phyloP scores from a whole-genome alignment of 176 grass and related monocot genomes.

The Phoenix roebelenii region DNA sequence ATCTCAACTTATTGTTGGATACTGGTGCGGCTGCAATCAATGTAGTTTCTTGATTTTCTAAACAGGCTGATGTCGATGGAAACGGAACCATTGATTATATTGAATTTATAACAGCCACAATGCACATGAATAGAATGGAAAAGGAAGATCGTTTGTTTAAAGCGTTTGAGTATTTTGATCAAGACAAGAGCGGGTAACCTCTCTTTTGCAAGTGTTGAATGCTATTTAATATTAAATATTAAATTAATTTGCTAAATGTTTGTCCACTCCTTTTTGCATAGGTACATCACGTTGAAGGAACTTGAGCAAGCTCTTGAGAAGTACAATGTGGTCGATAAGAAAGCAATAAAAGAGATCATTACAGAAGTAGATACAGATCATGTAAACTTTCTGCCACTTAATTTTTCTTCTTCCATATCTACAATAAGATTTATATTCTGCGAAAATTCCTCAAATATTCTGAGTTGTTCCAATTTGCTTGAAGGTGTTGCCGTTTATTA shows the following conservation, averaged over 20 bases:
- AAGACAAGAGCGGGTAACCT: slow-evolving; percentile 17
- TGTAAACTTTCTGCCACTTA: neutral
- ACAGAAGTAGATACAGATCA: slow-evolving; percentile 13
- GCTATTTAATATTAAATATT: neutral
- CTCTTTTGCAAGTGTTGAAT: neutral
- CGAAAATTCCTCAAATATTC: too few species aligned
- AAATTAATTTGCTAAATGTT: neutral
- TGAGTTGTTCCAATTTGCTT: too few species aligned
- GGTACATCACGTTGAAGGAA: slow-evolving; percentile 14
- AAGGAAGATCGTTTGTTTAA: slow-evolving; percentile 19
- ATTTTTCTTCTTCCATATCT: neutral
- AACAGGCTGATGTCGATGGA: slow-evolving; percentile 19
- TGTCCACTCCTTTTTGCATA: neutral
- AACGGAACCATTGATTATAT: slow-evolving; percentile 18
- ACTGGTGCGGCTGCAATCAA: too few species aligned
- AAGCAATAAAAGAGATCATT: slow-evolving; percentile 15
- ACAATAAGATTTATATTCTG: too few species aligned
- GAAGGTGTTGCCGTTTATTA: too few species aligned
- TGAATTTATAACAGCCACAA: slow-evolving; percentile 15
- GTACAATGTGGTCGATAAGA: slow-evolving; percentile 10
- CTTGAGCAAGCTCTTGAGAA: slow-evolving; percentile 8
- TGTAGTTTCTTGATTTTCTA: neutral
- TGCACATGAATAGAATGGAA: slow-evolving; percentile 21
- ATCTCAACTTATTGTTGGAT: neutral
- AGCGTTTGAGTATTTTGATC: slow-evolving; percentile 14